Percentiles rank a stretch among this genome's conserved stretches.
Conservation (phyloP, 306 rosid species). For the Lablab purpureus region DNA sequence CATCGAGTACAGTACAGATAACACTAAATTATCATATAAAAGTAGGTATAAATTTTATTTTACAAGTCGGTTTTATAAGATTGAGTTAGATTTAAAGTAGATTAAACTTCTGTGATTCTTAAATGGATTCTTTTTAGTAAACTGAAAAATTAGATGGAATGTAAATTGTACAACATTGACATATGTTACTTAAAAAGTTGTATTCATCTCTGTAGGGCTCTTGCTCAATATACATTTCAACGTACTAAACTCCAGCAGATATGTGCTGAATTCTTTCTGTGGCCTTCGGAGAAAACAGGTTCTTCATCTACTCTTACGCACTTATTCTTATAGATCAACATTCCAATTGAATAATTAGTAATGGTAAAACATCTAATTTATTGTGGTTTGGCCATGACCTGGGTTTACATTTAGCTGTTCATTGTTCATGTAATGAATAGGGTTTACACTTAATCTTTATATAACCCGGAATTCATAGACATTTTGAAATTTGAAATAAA, state of each 20-base stretch:
- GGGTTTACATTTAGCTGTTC: constrained; percentile 5
- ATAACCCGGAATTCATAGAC: not conserved
- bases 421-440: not conserved
- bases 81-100: too few species aligned
- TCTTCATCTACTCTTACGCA: constrained; percentile 40
- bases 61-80: too few species aligned
- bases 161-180: constrained; percentile 7
- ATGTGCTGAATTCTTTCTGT: constrained; percentile 66
- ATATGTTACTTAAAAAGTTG: constrained; percentile 35
- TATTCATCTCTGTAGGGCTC: constrained; percentile 57
- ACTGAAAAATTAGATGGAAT: constrained; percentile 28
- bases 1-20: too few species aligned
- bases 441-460: constrained; percentile 1
- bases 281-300: constrained; percentile 89
- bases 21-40: too few species aligned
- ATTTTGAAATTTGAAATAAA: not conserved
- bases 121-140: constrained; percentile 31
- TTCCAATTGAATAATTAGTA: not conserved
- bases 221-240: constrained; percentile 70
- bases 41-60: too few species aligned
- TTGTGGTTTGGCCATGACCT: not conserved
- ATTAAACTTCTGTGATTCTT: constrained; percentile 8
- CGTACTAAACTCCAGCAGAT: constrained; percentile 64
- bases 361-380: not conserved
- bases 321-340: constrained; percentile 3